Evolutionary conservation across 345 rosid species (phyloP).

Genomic region (Eucalyptus marginata): DNA sequence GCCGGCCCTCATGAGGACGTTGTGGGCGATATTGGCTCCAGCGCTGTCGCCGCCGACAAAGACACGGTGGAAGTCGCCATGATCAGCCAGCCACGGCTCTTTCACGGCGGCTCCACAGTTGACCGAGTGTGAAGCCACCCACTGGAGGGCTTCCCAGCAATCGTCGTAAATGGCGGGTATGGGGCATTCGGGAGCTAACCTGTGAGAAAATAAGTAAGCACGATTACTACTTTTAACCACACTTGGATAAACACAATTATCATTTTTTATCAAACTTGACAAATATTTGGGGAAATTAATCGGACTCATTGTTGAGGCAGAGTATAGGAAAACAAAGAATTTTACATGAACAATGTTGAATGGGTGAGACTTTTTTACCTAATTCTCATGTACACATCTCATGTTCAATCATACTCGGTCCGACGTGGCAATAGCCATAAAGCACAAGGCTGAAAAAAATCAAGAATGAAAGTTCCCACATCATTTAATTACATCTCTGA

Average conservation of each 20-base stretch:
- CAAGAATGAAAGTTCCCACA: too few relatives aligned
- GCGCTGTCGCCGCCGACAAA: conserved; percentile 31
- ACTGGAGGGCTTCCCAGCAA: conserved; percentile 19
- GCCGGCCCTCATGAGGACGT: conserved; percentile 12
- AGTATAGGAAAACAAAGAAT: neutral
- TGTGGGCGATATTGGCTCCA: conserved; percentile 27
- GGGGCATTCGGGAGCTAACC: conserved; percentile 21
- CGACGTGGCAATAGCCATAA: neutral
- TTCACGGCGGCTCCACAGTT: neutral
- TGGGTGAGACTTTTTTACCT: neutral
- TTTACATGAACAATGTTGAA: neutral
- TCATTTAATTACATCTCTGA: too few relatives aligned
- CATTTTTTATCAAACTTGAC: neutral
- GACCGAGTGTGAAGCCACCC: conserved; percentile 13
- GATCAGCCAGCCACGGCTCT: conserved; percentile 19
- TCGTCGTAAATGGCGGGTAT: conserved; percentile 21
- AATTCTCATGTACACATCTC: neutral
- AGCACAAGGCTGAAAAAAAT: too few relatives aligned
- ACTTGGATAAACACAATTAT: neutral
- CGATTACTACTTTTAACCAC: neutral
- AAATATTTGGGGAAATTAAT: neutral
- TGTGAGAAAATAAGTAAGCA: neutral
- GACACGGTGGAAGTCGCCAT: conserved; percentile 19
- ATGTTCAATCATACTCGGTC: neutral
- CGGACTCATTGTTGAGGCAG: neutral